Base-by-base conservation (phyloP, 75 land plant genomes). In the Cryptomeria japonica region DNA sequence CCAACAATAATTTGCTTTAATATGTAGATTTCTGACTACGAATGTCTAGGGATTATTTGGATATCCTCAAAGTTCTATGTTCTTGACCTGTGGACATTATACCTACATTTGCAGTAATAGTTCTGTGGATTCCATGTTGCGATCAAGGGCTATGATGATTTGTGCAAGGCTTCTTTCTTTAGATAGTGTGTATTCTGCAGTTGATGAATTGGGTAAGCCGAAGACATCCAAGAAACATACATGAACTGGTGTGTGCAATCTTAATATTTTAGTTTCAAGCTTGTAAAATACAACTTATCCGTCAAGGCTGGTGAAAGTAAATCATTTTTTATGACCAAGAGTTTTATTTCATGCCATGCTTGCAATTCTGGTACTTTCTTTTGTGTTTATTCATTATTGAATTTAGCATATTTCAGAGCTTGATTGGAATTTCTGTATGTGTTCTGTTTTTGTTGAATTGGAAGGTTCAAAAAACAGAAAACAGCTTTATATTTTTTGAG, bases 131-230 rank as follows among this genome's bases (percentile, higher is more conserved):
- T 84, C 95, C 1, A 61, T 93, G 46, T 88, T 95, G 77, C 89
- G 95, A 88, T 85, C 94, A 89, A 93, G 96, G 88, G 90, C 93
- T 85, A 90, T 92, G 83, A 70, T 88, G 89, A 90, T 94, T 36
- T 84, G 90, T 88, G 96, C 93, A 75, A 91, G 96, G 83, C 89
- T 95, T 87, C 90, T 95, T 55, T 90, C 91, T 64, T 86, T 89
- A 34, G 89, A 88, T 32, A 82, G 88, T 84, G 47, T 73, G 0
- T 89, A 82, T 75, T 42, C 51, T n/a, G 38, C 82, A 47, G 75
- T 94, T 87, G 93, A 92, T 85, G 87, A 90, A 86, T 84, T 89
- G 25, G 87, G 93, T 95, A 90, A 89, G 92, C 61, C 16, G 44
- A 37, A 18, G 47, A 46, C n/a, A 86, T 87, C n/a, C n/a, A n/a